Percentiles rank a stretch among this genome's conserved stretches.
phyloP scores from a whole-genome alignment of 2,329 filamentous ascomycete genomes.

The Nemania sp. region DNA sequence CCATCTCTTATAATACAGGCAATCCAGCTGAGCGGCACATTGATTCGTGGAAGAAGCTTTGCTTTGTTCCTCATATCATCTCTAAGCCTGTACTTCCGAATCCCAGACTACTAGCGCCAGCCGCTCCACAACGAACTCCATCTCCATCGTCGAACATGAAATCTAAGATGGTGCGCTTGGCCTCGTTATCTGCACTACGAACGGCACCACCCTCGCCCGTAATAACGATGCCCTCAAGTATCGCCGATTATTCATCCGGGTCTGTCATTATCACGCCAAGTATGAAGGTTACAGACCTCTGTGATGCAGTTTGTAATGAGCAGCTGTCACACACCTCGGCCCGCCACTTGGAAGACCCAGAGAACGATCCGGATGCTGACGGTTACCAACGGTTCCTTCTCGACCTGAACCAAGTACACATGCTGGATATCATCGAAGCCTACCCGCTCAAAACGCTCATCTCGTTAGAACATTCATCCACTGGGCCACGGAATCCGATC shows the following conservation, averaged over 20 bases:
- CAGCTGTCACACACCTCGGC: neutral
- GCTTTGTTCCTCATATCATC: neutral
- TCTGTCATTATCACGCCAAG: neutral
- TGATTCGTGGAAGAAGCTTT: constrained; percentile 10
- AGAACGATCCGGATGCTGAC: neutral
- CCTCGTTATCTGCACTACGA: neutral
- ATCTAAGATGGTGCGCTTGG: constrained; percentile 7
- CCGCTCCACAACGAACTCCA: neutral
- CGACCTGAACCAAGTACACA: neutral
- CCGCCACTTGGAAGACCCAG: constrained; percentile 6
- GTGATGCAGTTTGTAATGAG: neutral
- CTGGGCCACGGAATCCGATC: neutral
- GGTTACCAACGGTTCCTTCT: constrained; percentile 1
- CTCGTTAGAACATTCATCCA: neutral
- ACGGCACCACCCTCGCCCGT: neutral
- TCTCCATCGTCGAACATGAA: neutral
- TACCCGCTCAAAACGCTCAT: constrained; percentile 1
- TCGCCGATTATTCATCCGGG: neutral
- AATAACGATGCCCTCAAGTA: neutral
- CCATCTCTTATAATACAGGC: neutral
- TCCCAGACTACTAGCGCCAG: neutral
- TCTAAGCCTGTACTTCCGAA: neutral
- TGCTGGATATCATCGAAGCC: constrained; percentile 2
- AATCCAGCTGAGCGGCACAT: neutral
- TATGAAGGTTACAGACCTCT: constrained; percentile 1